phyloP scores from a whole-genome alignment of 768 basidiomycete species.

The Neoboletus brunneissimus region DNA sequence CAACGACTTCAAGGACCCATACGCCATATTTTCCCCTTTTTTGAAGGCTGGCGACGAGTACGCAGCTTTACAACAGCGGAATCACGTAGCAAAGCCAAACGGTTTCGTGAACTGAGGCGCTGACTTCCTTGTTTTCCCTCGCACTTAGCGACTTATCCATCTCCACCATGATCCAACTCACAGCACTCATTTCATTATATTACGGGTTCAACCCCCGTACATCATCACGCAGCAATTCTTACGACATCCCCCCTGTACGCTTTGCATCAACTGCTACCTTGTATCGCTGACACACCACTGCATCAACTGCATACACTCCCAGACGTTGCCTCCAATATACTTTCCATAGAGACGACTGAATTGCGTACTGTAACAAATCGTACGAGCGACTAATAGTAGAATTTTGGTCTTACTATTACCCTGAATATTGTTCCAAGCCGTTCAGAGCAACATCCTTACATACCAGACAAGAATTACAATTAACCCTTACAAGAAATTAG shows the following conservation, averaged over 20 bases:
- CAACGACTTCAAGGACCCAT: slow-evolving; percentile 85
- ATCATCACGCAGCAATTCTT: slow-evolving; percentile 30
- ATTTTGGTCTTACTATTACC: slow-evolving; percentile 10
- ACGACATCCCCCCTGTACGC: slow-evolving; percentile 7
- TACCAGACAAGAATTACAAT: slow-evolving; percentile 9
- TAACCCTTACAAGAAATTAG: slow-evolving; percentile 19
- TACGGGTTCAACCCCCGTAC: slow-evolving; percentile 89
- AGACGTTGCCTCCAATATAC: slow-evolving; percentile 13
- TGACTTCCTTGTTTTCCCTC: background rate
- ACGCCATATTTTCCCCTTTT: slow-evolving; percentile 88
- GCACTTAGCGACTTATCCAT: background rate
- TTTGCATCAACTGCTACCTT: slow-evolving; percentile 30
- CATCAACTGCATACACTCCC: slow-evolving; percentile 57
- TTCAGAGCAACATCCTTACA: background rate
- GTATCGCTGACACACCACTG: slow-evolving; percentile 32
- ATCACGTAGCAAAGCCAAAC: slow-evolving; percentile 36
- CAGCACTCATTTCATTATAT: slow-evolving; percentile 33
- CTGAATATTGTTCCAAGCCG: background rate
- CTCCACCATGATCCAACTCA: slow-evolving; percentile 30
- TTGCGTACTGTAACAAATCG: slow-evolving; percentile 22
- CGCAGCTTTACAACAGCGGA: slow-evolving; percentile 35
- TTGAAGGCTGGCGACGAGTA: slow-evolving; percentile 70
- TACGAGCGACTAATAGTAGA: slow-evolving; percentile 25
- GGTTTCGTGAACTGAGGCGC: slow-evolving; percentile 30
- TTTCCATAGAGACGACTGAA: slow-evolving; percentile 14